Evolutionary conservation across 2,329 filamentous ascomycete species (phyloP).

Genomic region (Bipolaris gigantea): DNA sequence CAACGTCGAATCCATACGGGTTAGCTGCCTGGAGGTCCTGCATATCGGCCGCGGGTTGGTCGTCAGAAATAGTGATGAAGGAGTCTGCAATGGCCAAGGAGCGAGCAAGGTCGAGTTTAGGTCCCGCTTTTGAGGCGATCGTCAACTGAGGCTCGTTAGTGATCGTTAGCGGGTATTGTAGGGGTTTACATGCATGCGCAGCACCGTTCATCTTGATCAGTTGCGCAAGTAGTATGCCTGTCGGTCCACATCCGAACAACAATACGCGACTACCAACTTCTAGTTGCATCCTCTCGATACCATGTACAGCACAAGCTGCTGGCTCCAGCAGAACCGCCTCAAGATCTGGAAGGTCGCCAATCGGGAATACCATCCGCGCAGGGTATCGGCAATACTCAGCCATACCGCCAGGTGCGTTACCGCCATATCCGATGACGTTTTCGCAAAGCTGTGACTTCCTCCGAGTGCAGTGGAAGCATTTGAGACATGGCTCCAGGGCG

Average conservation of each 20-base stretch:
- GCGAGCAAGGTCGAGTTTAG: conserved; percentile 70
- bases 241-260: conserved; percentile 68
- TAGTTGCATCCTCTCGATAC: conserved; percentile 68
- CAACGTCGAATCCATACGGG: conserved; percentile 73
- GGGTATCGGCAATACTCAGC: conserved; percentile 67
- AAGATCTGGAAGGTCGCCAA: conserved; percentile 66
- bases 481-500: conserved; percentile 68
- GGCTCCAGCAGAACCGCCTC: conserved; percentile 72
- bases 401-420: conserved; percentile 71
- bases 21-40: conserved; percentile 64
- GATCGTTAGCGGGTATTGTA: too few relatives aligned
- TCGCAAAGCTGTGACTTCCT: conserved; percentile 70
- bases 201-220: conserved; percentile 67
- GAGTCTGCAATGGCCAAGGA: conserved; percentile 52
- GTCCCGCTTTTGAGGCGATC: conserved; percentile 67
- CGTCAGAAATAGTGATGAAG: conserved; percentile 50
- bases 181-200: conserved; percentile 53
- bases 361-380: conserved; percentile 63
- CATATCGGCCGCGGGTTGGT: conserved; percentile 50
- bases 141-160: conserved; percentile 49
- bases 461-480: conserved; percentile 74
- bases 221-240: conserved; percentile 66
- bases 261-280: conserved; percentile 67
- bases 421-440: conserved; percentile 67
- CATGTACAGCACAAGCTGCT: conserved; percentile 71